A percentile compares a stretch with the other conserved stretches of the same genome.
These are phyloP conservation scores for Schizosaccharomyces cryophilus DNA, from an alignment of 805 yeast genomes.

Conservation along the genomic window DNA sequence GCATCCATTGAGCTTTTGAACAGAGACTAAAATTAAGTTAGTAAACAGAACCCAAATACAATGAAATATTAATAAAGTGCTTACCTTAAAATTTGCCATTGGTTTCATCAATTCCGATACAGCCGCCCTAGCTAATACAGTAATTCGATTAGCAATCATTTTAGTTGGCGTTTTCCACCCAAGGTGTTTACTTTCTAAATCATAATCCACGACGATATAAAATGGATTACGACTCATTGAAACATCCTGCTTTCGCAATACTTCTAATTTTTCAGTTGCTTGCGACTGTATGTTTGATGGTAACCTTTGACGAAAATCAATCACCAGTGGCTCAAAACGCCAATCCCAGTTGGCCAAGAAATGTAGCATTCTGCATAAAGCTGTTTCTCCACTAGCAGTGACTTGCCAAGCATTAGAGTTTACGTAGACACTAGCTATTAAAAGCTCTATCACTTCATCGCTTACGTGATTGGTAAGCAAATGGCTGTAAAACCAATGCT, in stretches of 20 bases:
- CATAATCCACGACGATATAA: slow-evolving; percentile 48
- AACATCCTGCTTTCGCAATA: slow-evolving; percentile 46
- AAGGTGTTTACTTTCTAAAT: slow-evolving; percentile 66
- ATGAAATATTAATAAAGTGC: not conserved
- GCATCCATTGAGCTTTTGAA: slow-evolving; percentile 56
- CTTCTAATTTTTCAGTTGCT: not conserved
- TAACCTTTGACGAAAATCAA: slow-evolving; percentile 12
- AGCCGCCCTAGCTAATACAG: slow-evolving; percentile 66
- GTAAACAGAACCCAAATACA: not conserved
- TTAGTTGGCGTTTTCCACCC: slow-evolving; percentile 41
- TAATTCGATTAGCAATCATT: slow-evolving; percentile 68
- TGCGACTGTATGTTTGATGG: slow-evolving; percentile 12
- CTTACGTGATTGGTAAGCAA: slow-evolving; percentile 41
- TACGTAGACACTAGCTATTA: slow-evolving; percentile 64
- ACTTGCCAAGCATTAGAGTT: slow-evolving; percentile 65
- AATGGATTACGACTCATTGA: slow-evolving; percentile 45
- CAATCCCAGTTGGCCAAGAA: slow-evolving; percentile 78
- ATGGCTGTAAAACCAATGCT: slow-evolving; percentile 75
- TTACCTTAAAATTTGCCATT: not conserved
- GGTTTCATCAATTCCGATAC: slow-evolving; percentile 19
- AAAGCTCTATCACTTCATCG: slow-evolving; percentile 60
- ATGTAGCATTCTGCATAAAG: slow-evolving; percentile 48
- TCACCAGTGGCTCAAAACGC: slow-evolving; percentile 63
- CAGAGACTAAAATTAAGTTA: slow-evolving; percentile 14
- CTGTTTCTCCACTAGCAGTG: slow-evolving; percentile 60